Evolutionary conservation across 2,329 filamentous ascomycete species (phyloP).

Genomic region (Thermomyces lanuginosus): DNA sequence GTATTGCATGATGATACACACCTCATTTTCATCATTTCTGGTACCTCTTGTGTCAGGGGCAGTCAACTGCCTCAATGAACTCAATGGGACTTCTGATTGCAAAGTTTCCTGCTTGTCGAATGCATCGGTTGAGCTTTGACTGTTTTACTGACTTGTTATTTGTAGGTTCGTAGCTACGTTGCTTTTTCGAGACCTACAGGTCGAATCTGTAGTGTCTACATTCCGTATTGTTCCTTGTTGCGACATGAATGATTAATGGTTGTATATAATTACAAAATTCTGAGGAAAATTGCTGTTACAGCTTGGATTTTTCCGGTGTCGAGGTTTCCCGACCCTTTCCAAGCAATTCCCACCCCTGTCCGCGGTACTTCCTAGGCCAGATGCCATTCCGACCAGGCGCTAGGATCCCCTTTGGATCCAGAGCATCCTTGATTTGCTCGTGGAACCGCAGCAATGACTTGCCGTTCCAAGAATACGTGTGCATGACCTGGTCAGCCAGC

Average conservation of each 20-base stretch:
- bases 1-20: constrained; percentile 54
- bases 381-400: constrained; percentile 32
- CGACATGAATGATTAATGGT: no score
- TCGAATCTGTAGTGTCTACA: no score
- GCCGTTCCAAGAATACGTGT: constrained; percentile 29
- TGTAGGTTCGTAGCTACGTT: no score
- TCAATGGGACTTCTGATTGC: constrained; percentile 67
- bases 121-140: no score
- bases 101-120: no score
- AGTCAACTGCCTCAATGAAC: constrained; percentile 52
- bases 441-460: constrained; percentile 28
- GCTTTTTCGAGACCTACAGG: no score
- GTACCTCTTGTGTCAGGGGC: constrained; percentile 92
- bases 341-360: constrained; percentile 3
- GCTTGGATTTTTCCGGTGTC: not conserved
- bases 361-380: constrained; percentile 13
- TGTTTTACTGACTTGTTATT: no score
- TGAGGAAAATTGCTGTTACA: no score
- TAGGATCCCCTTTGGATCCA: constrained; percentile 33
- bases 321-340: constrained; percentile 2
- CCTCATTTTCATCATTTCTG: constrained; percentile 54
- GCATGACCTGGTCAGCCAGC: constrained; percentile 30
- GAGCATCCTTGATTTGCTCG: constrained; percentile 29
- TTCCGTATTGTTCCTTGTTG: no score
- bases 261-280: no score